phyloP scores from a whole-genome alignment of 2,329 filamentous ascomycete genomes.

The Fusarium sororula region DNA sequence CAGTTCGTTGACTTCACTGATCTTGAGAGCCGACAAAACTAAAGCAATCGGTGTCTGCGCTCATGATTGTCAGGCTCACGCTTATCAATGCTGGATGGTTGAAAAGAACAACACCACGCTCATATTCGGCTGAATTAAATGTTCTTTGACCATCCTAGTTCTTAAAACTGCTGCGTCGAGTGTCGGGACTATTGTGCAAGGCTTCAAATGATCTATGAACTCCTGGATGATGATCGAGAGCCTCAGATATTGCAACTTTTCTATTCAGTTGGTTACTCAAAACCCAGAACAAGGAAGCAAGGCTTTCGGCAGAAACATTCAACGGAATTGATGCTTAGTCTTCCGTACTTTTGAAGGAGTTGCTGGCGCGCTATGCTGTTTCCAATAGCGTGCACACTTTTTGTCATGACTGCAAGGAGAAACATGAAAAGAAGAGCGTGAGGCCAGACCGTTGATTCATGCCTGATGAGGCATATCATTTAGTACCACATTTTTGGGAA shows the following conservation, averaged over 20 bases:
- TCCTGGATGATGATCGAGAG: accelerated
- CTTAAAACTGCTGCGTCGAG: not conserved
- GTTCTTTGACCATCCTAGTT: not conserved
- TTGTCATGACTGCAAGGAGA: too few relatives aligned
- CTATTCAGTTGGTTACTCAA: not conserved
- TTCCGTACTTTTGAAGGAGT: too few relatives aligned
- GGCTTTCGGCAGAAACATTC: too few relatives aligned
- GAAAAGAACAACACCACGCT: not conserved
- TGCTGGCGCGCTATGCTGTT: too few relatives aligned
- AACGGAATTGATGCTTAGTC: too few relatives aligned
- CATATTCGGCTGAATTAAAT: too few relatives aligned
- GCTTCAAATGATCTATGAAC: accelerated
- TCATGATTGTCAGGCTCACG: not conserved
- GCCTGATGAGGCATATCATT: too few relatives aligned
- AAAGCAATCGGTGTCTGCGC: not conserved
- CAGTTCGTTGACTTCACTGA: too few relatives aligned
- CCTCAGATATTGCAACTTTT: not conserved
- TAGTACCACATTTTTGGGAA: too few relatives aligned
- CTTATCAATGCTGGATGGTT: accelerated
- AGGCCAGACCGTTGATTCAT: too few relatives aligned
- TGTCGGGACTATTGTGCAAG: not conserved
- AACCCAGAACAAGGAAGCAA: not conserved
- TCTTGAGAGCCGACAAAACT: accelerated
- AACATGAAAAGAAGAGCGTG: too few relatives aligned
- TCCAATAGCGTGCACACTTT: too few relatives aligned